Conservation (phyloP, 2,329 filamentous ascomycete genomes). For the Apiospora rasikravindrae region DNA sequence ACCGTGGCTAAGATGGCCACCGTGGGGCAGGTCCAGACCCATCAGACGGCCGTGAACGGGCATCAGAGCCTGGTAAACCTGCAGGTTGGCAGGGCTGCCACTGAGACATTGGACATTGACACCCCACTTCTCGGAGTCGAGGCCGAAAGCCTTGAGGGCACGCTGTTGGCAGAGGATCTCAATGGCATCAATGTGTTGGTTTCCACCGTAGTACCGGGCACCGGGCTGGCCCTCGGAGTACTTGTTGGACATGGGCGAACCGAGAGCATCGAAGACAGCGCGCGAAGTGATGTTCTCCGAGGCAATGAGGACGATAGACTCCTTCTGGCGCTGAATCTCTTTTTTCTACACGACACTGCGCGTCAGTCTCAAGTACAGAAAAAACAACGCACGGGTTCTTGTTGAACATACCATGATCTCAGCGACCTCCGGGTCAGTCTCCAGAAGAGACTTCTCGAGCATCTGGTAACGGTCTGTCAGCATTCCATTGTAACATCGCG, state of each 20-base stretch:
- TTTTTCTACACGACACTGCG: constrained; percentile 65
- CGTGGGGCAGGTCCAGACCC: constrained; percentile 93
- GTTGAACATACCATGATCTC: constrained; percentile 82
- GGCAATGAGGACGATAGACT: constrained; percentile 98
- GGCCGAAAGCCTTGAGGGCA: constrained; percentile 88
- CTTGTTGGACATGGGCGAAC: constrained; percentile 96
- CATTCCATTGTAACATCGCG: constrained; percentile 28
- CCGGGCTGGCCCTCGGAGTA: constrained; percentile 99
- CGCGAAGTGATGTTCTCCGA: constrained; percentile 99
- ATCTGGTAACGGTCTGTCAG: constrained; percentile 62
- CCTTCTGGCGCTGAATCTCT: constrained; percentile 94
- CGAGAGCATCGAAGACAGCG: constrained; percentile 96
- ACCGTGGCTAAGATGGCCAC: constrained; percentile 93
- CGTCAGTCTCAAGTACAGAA: constrained; percentile 36
- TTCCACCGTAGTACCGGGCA: constrained; percentile 98
- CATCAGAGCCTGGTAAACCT: constrained; percentile 98
- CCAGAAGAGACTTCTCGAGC: constrained; percentile 92
- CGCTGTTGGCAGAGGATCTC: constrained; percentile 94
- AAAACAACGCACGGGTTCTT: not conserved
- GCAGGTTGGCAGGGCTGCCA: constrained; percentile 93
- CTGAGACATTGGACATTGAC: constrained; percentile 97
- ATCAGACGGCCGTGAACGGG: constrained; percentile 94
- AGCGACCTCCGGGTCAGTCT: constrained; percentile 92
- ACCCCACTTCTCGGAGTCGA: constrained; percentile 90
- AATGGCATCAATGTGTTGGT: constrained; percentile 97